Evolutionary conservation across 345 rosid species (phyloP), one percentile per base, ranked within the genome.

Genomic region (Corchorus capsularis): DNA sequence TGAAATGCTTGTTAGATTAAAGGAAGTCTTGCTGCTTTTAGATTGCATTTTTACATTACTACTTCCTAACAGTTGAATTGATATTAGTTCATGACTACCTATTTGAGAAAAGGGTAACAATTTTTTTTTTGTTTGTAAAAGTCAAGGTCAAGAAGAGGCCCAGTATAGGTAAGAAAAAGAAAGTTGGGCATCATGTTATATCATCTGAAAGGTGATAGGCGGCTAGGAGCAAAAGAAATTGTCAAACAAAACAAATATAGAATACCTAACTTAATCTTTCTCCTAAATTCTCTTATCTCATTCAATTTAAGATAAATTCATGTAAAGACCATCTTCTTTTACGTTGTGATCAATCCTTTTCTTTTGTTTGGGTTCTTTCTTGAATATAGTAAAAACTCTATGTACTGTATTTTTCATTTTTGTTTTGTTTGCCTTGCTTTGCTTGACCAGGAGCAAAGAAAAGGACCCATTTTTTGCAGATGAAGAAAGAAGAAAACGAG

Each of bases 101-200:
- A 7, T 57, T 19, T 7, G 0, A 8, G 37, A 2, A 41, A 35
- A 62, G 45, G 62, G 3, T 57, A 39, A n/a, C 47, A 37, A 6
- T 63, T 39, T 37, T 39, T 37, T 37, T 1, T 13, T n/a, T n/a
- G n/a, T n/a, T n/a, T n/a, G n/a, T n/a, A n/a, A n/a, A 4, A 67
- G 55, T 13, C 56, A 45, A 67, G 72, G 72, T 47, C 56, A 47
- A 68, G 55, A 47, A 68, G n/a, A 19, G 52, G 22, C 68, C 3
- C 22, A 63, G 13, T 22, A 39, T 8, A 61, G n/a, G 3, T 6
- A 8, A 35, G 15, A 3, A 63, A 8, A 11, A 13, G 4, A 22
- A 10, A 63, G 67, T 37, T n/a, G 32, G 43, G 37, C 9, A 19
- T 17, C 32, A 15, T 43, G 35, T 14, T 45, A 50, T 79, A 50